Conservation (phyloP, 192 early-diverging fungal species). For the Entomortierella beljakovae region DNA sequence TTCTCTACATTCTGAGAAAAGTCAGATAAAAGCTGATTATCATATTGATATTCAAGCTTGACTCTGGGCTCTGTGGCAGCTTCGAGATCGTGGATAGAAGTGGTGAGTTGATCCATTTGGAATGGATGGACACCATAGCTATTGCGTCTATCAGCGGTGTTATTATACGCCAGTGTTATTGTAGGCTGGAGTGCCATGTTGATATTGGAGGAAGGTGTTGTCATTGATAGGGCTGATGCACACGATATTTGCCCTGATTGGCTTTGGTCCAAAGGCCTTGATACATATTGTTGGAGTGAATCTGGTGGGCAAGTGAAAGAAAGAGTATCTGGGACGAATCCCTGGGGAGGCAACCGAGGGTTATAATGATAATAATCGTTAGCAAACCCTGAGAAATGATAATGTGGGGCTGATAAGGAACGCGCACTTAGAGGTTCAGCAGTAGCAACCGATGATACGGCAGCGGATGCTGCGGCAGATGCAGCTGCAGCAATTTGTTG, state of each 20-base stretch:
- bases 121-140: constrained; percentile 21
- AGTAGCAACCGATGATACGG: not conserved
- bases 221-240: not conserved
- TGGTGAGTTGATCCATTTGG: constrained; percentile 34
- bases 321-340: not conserved
- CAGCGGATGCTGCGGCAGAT: constrained; percentile 10
- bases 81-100: constrained; percentile 31
- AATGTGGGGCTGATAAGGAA: constrained; percentile 36
- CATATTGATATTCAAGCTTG: constrained; percentile 5
- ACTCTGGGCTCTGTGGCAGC: constrained; percentile 7
- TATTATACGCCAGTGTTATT: not conserved
- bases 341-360: constrained; percentile 4
- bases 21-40: not conserved
- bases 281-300: constrained; percentile 4
- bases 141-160: not conserved
- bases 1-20: too few relatives aligned
- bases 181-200: not conserved
- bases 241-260: constrained; percentile 5
- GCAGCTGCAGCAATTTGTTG: constrained; percentile 12
- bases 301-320: not conserved
- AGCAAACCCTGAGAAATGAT: constrained; percentile 5
- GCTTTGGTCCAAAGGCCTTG: constrained; percentile 15
- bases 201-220: not conserved
- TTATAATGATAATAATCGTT: constrained; percentile 7
- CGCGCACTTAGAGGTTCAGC: constrained; percentile 16